Evolutionary conservation across 257 asterid species (phyloP).

Genomic region (Nicotiana undulata): DNA sequence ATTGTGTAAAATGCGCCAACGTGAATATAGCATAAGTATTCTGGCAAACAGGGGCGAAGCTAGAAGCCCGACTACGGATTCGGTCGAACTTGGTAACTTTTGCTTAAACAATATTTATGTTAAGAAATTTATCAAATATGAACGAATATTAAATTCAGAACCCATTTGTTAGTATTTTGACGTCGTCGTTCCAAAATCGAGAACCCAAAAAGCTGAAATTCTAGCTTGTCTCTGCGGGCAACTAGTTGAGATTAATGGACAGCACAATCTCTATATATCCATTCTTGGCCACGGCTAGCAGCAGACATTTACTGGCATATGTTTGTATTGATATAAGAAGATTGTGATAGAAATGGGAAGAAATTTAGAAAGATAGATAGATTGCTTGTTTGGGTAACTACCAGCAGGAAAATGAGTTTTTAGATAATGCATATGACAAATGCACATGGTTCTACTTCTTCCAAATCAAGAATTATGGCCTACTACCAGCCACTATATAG

Average conservation of each 20-base stretch:
- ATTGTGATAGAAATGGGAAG: not conserved
- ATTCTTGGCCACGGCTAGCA: not conserved
- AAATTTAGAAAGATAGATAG: not conserved
- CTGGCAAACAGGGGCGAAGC: not conserved
- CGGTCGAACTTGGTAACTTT: too few species aligned
- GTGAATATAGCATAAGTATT: not conserved
- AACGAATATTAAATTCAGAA: too few species aligned
- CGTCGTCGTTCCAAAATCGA: too few species aligned
- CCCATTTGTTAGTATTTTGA: too few species aligned
- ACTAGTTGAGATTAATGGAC: not conserved
- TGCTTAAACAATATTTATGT: too few species aligned
- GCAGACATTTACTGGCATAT: not conserved
- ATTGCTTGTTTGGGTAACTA: constrained; percentile 9
- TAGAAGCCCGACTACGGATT: too few species aligned
- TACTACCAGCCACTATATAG: constrained; percentile 4
- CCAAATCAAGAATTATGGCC: not conserved
- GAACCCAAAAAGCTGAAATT: too few species aligned
- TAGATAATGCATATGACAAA: not conserved
- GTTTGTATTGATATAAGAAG: not conserved
- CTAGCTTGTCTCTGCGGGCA: not conserved
- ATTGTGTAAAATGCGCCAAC: not conserved
- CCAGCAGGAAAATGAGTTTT: constrained; percentile 3
- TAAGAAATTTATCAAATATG: too few species aligned
- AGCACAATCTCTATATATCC: not conserved
- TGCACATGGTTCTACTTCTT: constrained; percentile 16